Evolutionary conservation across 1,284 basidiomycete genomes (phyloP).

Genomic region (Ganoderma resinaceum): DNA sequence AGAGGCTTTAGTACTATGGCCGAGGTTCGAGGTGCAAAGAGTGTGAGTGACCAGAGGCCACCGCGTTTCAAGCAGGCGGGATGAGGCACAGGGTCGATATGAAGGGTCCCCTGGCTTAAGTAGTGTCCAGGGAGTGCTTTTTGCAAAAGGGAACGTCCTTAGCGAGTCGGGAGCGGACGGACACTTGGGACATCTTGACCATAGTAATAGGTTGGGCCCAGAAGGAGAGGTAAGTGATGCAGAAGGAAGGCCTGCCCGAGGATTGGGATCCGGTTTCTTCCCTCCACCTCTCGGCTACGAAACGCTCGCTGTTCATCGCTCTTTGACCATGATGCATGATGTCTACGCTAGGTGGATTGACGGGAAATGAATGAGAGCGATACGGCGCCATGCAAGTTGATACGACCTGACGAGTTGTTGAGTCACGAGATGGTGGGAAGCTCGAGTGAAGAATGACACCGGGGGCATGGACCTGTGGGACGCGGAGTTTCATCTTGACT

Average conservation of each 20-base stretch:
- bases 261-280: neutral
- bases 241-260: neutral
- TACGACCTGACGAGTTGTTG: neutral
- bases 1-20: neutral
- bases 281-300: neutral
- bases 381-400: neutral
- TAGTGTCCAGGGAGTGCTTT: neutral
- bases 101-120: neutral
- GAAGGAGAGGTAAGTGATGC: neutral
- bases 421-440: too few species aligned
- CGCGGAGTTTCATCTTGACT: too few species aligned
- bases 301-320: neutral
- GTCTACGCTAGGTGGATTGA: neutral
- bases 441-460: neutral
- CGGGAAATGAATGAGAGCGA: neutral
- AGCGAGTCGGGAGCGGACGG: neutral
- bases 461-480: too few species aligned
- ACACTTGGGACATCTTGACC: neutral
- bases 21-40: neutral
- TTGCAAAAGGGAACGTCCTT: neutral
- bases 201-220: slow-evolving; percentile 1
- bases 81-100: neutral
- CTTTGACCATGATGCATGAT: neutral
- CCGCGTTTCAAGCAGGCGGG: neutral
- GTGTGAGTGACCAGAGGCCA: neutral